Percentiles rank a stretch among this genome's conserved stretches.
Evolutionary conservation across 2,329 filamentous ascomycete genomes (phyloP).

Genomic region (Parastagonospora avenae): DNA sequence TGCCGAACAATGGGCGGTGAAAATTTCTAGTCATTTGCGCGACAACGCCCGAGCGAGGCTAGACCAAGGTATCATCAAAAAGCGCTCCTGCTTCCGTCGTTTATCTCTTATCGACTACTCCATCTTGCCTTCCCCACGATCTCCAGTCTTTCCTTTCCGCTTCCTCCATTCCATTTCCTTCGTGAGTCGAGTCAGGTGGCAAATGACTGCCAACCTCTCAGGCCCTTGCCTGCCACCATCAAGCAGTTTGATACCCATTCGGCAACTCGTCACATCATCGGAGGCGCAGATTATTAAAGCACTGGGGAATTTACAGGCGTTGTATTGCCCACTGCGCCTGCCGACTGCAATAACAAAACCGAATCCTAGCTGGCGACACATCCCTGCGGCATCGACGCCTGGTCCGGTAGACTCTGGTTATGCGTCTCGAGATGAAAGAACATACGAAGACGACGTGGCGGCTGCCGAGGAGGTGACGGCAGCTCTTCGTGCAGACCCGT

Average conservation of each 20-base stretch:
- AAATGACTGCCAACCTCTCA: constrained; percentile 32
- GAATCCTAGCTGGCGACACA: constrained; percentile 14
- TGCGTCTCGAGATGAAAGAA: constrained; percentile 37
- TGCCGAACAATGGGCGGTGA: constrained; percentile 38
- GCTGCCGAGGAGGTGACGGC: constrained; percentile 30
- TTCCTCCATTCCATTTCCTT: constrained; percentile 2
- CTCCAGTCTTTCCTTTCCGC: constrained; percentile 18
- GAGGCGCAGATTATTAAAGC: constrained; percentile 30
- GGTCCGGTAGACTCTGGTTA: constrained; percentile 42
- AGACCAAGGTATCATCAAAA: constrained; percentile 25
- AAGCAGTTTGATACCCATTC: constrained; percentile 38
- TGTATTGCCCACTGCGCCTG: constrained; percentile 44
- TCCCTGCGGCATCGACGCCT: constrained; percentile 23
- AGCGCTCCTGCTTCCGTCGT: constrained; percentile 9
- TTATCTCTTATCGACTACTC: constrained; percentile 24
- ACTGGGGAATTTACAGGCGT: constrained; percentile 31
- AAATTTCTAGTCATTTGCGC: constrained; percentile 26
- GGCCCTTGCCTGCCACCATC: constrained; percentile 39
- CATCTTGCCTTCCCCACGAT: constrained; percentile 22
- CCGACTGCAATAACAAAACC: constrained; percentile 22
- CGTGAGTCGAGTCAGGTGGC: constrained; percentile 8
- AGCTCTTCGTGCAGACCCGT: constrained; percentile 38
- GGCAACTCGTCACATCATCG: constrained; percentile 23
- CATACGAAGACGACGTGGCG: constrained; percentile 22
- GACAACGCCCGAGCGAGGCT: constrained; percentile 35